Percentiles rank a stretch among this genome's conserved stretches.
Conservation (phyloP, 768 basidiomycete genomes). For the Termitomyces sp. region DNA sequence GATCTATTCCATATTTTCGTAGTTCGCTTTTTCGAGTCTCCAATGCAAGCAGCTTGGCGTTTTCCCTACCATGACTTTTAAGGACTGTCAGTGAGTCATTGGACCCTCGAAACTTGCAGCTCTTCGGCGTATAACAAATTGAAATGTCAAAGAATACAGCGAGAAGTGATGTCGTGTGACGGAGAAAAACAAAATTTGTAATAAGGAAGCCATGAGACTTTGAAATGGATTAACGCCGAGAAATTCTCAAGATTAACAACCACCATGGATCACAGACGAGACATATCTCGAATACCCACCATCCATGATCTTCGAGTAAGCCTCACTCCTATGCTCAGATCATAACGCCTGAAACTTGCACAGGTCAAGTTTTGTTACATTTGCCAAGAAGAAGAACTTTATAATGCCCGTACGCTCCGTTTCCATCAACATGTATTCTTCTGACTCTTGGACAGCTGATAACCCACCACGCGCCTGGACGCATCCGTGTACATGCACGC, state of each 20-base stretch:
- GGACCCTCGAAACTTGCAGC: too few species aligned
- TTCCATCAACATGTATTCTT: neutral
- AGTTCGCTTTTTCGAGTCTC: neutral
- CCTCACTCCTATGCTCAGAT: neutral
- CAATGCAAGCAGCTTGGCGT: neutral
- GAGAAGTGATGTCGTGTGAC: neutral
- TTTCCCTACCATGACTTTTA: too few species aligned
- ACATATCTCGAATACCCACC: constrained; percentile 16
- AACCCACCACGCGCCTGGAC: constrained; percentile 58
- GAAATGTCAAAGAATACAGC: neutral
- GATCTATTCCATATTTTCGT: neutral
- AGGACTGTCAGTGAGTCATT: neutral
- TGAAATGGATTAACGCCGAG: neutral
- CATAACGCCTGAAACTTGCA: neutral
- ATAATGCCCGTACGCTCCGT: constrained; percentile 34
- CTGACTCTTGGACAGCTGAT: constrained; percentile 27
- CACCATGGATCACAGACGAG: constrained; percentile 3
- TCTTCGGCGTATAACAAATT: too few species aligned
- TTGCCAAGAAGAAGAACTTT: constrained; percentile 65
- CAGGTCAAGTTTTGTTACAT: constrained; percentile 78
- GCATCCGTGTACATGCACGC: constrained; percentile 76
- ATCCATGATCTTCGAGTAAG: constrained; percentile 23
- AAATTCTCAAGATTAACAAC: neutral
- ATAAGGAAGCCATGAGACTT: neutral
- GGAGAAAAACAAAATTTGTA: neutral